Percentiles rank a stretch among this genome's conserved stretches.
phyloP scores from a whole-genome alignment of 2,329 filamentous ascomycete genomes.

The Knoxdaviesia capensis region DNA sequence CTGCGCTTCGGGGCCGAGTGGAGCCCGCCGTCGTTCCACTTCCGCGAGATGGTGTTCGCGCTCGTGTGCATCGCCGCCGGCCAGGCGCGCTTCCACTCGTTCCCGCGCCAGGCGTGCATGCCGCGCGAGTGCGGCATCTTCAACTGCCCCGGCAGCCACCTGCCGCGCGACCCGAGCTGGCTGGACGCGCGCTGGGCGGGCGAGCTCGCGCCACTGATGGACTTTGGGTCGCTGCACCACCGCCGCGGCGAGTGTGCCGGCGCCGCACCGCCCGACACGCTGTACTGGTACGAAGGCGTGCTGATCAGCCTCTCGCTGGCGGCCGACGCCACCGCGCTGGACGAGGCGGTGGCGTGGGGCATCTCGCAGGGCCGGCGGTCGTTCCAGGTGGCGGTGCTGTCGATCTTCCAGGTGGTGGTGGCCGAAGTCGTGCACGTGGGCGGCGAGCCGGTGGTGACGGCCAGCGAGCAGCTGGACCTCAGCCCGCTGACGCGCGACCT shows the following conservation, averaged over 20 bases:
- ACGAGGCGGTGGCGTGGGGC: slow-evolving; percentile 6
- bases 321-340: slow-evolving; percentile 5
- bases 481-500: slow-evolving; percentile 5
- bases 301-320: slow-evolving; percentile 4
- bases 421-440: slow-evolving; percentile 5
- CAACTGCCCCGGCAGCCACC: too few relatives aligned
- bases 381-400: slow-evolving; percentile 7
- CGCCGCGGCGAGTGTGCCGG: slow-evolving; percentile 2
- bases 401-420: slow-evolving; percentile 7
- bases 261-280: slow-evolving; percentile 2
- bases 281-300: slow-evolving; percentile 5
- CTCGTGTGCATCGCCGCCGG: slow-evolving; percentile 5
- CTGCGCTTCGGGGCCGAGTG: slow-evolving; percentile 5
- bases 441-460: slow-evolving; percentile 3
- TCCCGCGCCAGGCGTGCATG: not conserved
- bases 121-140: too few relatives aligned
- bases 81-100: slow-evolving; percentile 2
- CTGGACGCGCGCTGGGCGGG: slow-evolving; percentile 1
- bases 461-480: slow-evolving; percentile 4
- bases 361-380: slow-evolving; percentile 4
- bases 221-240: slow-evolving; percentile 4
- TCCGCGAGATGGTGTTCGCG: slow-evolving; percentile 7
- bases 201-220: not conserved
- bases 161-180: too few relatives aligned
- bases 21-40: slow-evolving; percentile 6